A percentile compares a stretch with the other conserved stretches of the same genome.
phyloP scores from a whole-genome alignment of 306 rosid genomes.

The Spatholobus suberectus region DNA sequence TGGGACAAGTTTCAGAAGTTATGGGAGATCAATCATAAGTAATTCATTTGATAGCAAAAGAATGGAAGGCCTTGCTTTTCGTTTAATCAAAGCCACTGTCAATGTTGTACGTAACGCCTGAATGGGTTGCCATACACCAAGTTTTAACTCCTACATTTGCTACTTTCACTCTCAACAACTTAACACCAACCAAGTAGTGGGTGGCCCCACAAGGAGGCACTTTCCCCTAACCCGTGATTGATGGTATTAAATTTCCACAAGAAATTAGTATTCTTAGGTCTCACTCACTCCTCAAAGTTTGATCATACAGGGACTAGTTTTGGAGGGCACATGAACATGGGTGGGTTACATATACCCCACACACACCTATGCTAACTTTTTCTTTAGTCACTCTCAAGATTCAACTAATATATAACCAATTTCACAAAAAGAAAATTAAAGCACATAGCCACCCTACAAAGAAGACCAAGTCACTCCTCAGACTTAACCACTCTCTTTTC shows the following conservation, averaged over 20 bases:
- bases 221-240: conserved; percentile 66
- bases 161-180: conserved; percentile 43
- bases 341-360: conserved; percentile 61
- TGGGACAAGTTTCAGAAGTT: conserved; percentile 32
- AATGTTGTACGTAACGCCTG: conserved; percentile 11
- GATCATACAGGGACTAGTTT: conserved; percentile 38
- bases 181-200: conserved; percentile 40
- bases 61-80: conserved; percentile 37
- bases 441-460: not conserved
- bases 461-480: conserved; percentile 35
- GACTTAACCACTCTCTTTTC: conserved; percentile 41
- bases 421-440: conserved; percentile 8
- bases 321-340: conserved; percentile 66
- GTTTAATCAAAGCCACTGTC: conserved; percentile 44
- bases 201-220: conserved; percentile 32
- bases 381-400: conserved; percentile 70
- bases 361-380: conserved; percentile 24
- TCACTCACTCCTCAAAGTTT: conserved; percentile 45
- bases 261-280: conserved; percentile 48
- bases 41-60: conserved; percentile 40
- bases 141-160: conserved; percentile 32
- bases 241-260: conserved; percentile 54
- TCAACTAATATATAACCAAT: conserved; percentile 48
- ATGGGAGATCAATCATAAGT: conserved; percentile 39
- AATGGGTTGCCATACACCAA: conserved; percentile 30